A percentile compares a stretch with the other conserved stretches of the same genome.
Evolutionary conservation across 306 rosid species (phyloP).

Genomic region (Albizia julibrissin): DNA sequence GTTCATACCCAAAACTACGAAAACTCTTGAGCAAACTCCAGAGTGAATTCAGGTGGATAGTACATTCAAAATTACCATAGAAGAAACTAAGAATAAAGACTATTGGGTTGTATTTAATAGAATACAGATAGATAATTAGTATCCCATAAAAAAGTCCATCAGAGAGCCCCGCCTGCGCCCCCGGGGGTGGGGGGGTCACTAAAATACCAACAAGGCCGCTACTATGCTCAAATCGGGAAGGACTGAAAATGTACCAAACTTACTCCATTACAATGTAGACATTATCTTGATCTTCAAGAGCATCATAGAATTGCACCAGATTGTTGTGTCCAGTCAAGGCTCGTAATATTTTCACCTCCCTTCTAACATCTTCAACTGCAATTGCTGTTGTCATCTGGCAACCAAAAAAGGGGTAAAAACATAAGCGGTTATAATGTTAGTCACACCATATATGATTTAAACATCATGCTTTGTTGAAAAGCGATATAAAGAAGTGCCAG

Average conservation of each 20-base stretch:
- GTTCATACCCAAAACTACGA: background rate
- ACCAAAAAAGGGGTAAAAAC: conserved; percentile 8
- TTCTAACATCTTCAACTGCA: conserved; percentile 72
- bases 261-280: conserved; percentile 84
- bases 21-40: background rate
- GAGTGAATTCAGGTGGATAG: background rate
- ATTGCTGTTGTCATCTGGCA: conserved; percentile 67
- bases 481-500: background rate
- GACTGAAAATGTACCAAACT: conserved; percentile 40
- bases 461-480: background rate
- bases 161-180: too few species aligned
- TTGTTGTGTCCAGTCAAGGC: conserved; percentile 69
- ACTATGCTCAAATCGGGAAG: conserved; percentile 2
- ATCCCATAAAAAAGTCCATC: background rate
- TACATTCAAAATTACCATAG: background rate
- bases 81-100: background rate
- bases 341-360: conserved; percentile 68
- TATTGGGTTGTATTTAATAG: background rate
- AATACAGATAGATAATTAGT: background rate
- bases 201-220: background rate
- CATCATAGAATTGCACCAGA: conserved; percentile 67
- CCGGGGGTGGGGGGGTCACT: background rate
- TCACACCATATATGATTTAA: background rate
- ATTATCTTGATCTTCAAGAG: conserved; percentile 72
- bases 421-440: background rate